phyloP scores from a whole-genome alignment of 108 stramenopile genomes.

The Cyclotella kingstonii region DNA sequence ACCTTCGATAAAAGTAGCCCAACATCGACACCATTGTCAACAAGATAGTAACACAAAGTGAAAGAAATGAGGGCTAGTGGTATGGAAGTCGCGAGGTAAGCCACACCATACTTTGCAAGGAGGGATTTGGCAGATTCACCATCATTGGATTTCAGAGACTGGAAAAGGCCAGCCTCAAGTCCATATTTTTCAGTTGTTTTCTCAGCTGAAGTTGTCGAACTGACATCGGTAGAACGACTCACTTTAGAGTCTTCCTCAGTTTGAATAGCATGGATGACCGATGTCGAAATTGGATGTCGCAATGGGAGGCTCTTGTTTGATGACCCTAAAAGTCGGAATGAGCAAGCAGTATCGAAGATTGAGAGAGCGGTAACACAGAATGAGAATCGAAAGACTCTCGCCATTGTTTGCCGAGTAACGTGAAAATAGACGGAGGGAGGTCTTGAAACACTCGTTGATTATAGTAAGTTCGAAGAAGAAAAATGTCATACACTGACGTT shows the following conservation, averaged over 20 bases:
- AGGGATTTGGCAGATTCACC: constrained; percentile 83
- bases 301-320: too few relatives aligned
- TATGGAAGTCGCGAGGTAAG: constrained; percentile 94
- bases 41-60: constrained; percentile 80
- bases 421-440: too few relatives aligned
- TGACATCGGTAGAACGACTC: neutral
- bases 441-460: too few relatives aligned
- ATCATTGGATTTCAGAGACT: constrained; percentile 62
- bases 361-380: too few relatives aligned
- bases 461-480: too few relatives aligned
- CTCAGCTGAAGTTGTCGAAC: constrained; percentile 31
- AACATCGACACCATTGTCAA: constrained; percentile 90
- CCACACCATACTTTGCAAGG: constrained; percentile 84
- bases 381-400: too few relatives aligned
- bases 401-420: too few relatives aligned
- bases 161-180: constrained; percentile 84
- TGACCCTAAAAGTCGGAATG: too few relatives aligned
- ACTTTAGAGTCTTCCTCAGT: constrained; percentile 25
- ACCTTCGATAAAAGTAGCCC: constrained; percentile 71
- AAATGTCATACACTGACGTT: too few relatives aligned
- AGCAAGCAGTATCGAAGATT: too few relatives aligned
- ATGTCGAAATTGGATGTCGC: too few relatives aligned
- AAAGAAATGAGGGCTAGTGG: constrained; percentile 90
- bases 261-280: constrained; percentile 24
- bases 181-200: constrained; percentile 85